A percentile compares a stretch with the other conserved stretches of the same genome.
These are phyloP conservation scores for Colletotrichum liaoningense DNA, from an alignment of 2,329 filamentous ascomycete genomes.

Conservation along the genomic window DNA sequence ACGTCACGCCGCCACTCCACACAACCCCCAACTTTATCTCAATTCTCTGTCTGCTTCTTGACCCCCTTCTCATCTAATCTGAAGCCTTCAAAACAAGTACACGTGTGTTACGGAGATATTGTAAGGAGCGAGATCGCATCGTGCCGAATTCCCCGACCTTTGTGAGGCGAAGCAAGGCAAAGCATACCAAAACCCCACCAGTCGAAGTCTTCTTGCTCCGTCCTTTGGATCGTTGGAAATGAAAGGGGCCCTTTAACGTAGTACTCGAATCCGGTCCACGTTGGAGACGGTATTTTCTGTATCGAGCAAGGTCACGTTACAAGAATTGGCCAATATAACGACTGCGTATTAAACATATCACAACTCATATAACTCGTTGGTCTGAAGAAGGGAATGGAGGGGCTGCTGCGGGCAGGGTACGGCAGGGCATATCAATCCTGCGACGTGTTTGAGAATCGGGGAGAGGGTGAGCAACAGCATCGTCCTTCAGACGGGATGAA, in stretches of 20 bases:
- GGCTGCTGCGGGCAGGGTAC: too few relatives aligned
- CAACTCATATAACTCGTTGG: neutral
- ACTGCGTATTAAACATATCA: neutral
- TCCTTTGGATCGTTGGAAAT: neutral
- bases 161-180: neutral
- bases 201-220: neutral
- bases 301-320: neutral
- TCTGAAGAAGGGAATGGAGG: neutral
- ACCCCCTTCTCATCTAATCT: neutral
- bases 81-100: neutral
- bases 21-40: constrained; percentile 8
- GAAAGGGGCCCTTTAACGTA: neutral
- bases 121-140: neutral
- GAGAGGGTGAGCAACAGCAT: neutral
- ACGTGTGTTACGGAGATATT: neutral
- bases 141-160: neutral
- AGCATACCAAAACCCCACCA: neutral
- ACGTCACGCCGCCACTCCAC: neutral
- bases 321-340: neutral
- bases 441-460: constrained; percentile 27
- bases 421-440: constrained; percentile 6
- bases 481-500: constrained; percentile 15
- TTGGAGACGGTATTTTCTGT: too few relatives aligned
- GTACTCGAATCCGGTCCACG: neutral
- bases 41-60: neutral